Percentiles rank a stretch among this genome's conserved stretches.
phyloP scores from a whole-genome alignment of 495 filamentous ascomycete genomes.

The Letharia columbiana region DNA sequence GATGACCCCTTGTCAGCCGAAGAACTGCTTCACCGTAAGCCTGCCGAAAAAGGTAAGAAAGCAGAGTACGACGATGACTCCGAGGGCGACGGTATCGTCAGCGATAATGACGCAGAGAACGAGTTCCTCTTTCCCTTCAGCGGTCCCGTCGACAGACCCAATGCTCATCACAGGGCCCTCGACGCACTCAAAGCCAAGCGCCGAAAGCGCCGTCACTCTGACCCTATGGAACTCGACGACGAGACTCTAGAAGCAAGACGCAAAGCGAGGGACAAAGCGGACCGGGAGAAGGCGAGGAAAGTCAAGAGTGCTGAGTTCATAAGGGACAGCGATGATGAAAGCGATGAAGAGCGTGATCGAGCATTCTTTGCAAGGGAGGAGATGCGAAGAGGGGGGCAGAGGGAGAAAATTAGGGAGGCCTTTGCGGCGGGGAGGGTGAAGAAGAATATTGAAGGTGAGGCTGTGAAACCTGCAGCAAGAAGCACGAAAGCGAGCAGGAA shows the following conservation, averaged over 20 bases:
- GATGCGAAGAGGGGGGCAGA: conserved; percentile 44
- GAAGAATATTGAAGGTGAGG: conserved; percentile 32
- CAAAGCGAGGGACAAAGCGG: conserved; percentile 44
- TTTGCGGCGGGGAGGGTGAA: conserved; percentile 47
- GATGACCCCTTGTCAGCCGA: conserved; percentile 48
- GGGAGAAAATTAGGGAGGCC: conserved; percentile 40
- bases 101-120: conserved; percentile 39
- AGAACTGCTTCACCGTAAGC: conserved; percentile 65
- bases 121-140: conserved; percentile 68
- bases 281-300: conserved; percentile 56
- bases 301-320: conserved; percentile 83
- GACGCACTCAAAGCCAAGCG: conserved; percentile 47
- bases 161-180: conserved; percentile 38
- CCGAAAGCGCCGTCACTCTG: conserved; percentile 34
- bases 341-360: conserved; percentile 54
- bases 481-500: conserved; percentile 30
- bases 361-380: conserved; percentile 68
- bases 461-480: conserved; percentile 19
- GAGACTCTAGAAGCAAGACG: conserved; percentile 43
- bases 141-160: conserved; percentile 46
- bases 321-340: conserved; percentile 69
- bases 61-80: conserved; percentile 44
- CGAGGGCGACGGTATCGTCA: conserved; percentile 47
- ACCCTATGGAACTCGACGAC: conserved; percentile 40
- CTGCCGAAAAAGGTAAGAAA: conserved; percentile 38